A percentile compares a stretch with the other conserved stretches of the same genome.
phyloP scores from a whole-genome alignment of 75 land plant species.

The Selaginella tamariscina region DNA sequence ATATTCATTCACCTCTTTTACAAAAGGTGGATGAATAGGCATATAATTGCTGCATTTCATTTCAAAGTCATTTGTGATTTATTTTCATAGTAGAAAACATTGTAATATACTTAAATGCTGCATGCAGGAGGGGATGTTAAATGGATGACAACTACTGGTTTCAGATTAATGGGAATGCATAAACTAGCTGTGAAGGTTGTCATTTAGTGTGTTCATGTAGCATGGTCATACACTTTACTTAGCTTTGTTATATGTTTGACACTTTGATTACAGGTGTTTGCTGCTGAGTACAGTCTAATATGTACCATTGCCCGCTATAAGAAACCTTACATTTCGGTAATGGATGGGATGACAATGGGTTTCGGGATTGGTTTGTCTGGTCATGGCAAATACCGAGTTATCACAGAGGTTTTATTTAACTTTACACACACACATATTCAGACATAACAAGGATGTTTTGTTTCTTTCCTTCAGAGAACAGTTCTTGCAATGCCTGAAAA shows the following conservation, averaged over 20 bases:
- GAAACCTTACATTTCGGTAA: constrained; percentile 76
- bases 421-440: too few relatives aligned
- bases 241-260: too few relatives aligned
- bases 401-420: constrained; percentile 59
- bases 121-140: constrained; percentile 83
- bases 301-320: constrained; percentile 69
- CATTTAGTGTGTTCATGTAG: not conserved
- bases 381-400: constrained; percentile 69
- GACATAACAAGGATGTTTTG: too few relatives aligned
- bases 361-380: constrained; percentile 97
- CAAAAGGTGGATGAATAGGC: constrained; percentile 76
- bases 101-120: constrained; percentile 16
- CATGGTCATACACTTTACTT: constrained; percentile 4
- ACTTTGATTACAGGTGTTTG: constrained; percentile 49
- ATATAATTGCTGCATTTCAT: too few relatives aligned
- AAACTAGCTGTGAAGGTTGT: constrained; percentile 7
- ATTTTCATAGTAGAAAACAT: not conserved
- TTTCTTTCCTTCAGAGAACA: constrained; percentile 44
- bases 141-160: constrained; percentile 23
- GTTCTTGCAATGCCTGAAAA: constrained; percentile 97
- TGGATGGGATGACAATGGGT: constrained; percentile 99
- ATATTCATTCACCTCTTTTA: constrained; percentile 63
- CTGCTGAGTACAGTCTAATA: constrained; percentile 79
- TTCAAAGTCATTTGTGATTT: too few relatives aligned
- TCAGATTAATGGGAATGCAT: not conserved